Evolutionary conservation across 2,329 filamentous ascomycete species (phyloP).

Genomic region (Penicillium sp.): DNA sequence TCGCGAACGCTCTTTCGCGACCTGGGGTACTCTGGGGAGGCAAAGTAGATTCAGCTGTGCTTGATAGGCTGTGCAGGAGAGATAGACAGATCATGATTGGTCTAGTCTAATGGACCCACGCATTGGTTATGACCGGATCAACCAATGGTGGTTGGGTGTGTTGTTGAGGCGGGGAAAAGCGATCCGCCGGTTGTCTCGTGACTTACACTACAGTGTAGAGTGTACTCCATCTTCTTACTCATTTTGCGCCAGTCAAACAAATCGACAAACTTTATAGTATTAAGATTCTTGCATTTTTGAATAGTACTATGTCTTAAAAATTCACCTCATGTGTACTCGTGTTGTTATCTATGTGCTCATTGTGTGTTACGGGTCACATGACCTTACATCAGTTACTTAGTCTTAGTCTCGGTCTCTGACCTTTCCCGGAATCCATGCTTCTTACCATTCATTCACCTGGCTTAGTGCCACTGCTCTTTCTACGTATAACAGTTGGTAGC

Average conservation of each 20-base stretch:
- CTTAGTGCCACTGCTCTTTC: too few relatives aligned
- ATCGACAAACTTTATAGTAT: not conserved
- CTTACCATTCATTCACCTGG: too few relatives aligned
- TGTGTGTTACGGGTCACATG: too few relatives aligned
- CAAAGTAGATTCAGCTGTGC: not conserved
- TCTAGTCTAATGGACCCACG: constrained; percentile 5
- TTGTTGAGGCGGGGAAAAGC: constrained; percentile 26
- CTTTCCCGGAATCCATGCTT: too few relatives aligned
- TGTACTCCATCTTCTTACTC: not conserved
- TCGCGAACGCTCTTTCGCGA: not conserved
- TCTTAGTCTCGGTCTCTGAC: too few relatives aligned
- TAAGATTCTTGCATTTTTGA: not conserved
- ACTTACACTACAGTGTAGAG: not conserved
- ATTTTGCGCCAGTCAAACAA: not conserved
- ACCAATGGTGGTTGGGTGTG: constrained; percentile 8
- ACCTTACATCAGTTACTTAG: too few relatives aligned
- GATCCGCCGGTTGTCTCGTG: constrained; percentile 19
- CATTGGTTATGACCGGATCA: not conserved
- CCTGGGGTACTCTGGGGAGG: constrained; percentile 15
- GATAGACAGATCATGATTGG: constrained; percentile 9
- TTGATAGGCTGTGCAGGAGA: not conserved
- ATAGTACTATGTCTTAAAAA: not conserved
- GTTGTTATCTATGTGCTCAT: too few relatives aligned
- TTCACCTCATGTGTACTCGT: not conserved
- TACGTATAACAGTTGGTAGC: too few relatives aligned